These are phyloP conservation scores for Phytomonas francai DNA, from an alignment of 208 protist species.

Conservation along the genomic window DNA sequence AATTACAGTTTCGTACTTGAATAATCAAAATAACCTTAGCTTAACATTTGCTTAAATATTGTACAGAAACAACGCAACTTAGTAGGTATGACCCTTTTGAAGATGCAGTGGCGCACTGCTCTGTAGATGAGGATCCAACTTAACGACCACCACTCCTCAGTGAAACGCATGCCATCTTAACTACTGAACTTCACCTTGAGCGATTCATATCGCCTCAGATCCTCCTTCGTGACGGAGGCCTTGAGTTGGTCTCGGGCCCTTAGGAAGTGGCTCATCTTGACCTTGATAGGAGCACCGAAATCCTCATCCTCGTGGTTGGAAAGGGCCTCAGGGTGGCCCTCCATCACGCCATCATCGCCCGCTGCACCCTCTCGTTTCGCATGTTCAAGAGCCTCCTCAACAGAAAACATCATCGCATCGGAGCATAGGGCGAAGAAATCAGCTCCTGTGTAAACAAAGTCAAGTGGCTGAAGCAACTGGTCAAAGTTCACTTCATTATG, in stretches of 20 bases:
- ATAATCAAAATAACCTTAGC: neutral
- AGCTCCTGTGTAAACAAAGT: slow-evolving; percentile 90
- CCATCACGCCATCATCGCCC: neutral
- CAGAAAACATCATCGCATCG: slow-evolving; percentile 92
- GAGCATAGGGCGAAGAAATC: slow-evolving; percentile 93
- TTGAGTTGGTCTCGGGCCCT: slow-evolving; percentile 65
- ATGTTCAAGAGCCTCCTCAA: slow-evolving; percentile 76
- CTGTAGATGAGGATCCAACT: neutral
- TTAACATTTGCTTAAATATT: neutral
- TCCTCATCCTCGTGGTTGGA: neutral
- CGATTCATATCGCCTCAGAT: slow-evolving; percentile 65
- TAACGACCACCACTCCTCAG: neutral
- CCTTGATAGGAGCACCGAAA: slow-evolving; percentile 18
- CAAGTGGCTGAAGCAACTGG: slow-evolving; percentile 52
- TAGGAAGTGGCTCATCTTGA: slow-evolving; percentile 76
- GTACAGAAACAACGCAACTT: neutral
- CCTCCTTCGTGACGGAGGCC: slow-evolving; percentile 69
- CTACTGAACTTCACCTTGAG: slow-evolving; percentile 61
- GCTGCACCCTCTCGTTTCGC: slow-evolving; percentile 7
- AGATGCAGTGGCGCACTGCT: neutral
- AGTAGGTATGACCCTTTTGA: neutral
- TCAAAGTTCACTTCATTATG: slow-evolving; percentile 48
- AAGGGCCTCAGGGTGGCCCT: neutral
- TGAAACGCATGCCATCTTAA: neutral
- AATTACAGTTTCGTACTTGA: no score